phyloP scores from a whole-genome alignment of 2,329 filamentous ascomycete genomes.

The Fusarium algeriense region DNA sequence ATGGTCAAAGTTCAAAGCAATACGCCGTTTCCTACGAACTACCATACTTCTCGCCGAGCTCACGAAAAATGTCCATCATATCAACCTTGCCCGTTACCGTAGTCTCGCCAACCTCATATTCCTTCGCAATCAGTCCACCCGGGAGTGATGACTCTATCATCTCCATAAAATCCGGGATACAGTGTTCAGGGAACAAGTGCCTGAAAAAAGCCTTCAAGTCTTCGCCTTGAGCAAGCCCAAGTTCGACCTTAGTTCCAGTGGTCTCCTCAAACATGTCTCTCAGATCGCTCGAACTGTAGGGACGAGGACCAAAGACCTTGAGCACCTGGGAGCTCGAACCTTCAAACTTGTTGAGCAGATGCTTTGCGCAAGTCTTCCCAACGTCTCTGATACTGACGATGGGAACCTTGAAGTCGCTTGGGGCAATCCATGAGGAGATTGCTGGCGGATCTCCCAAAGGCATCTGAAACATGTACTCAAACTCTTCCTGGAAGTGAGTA shows the following conservation, averaged over 20 bases:
- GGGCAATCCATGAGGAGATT: constrained; percentile 45
- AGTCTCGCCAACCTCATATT: constrained; percentile 40
- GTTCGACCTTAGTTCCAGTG: constrained; percentile 38
- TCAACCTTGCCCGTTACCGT: constrained; percentile 43
- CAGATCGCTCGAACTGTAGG: constrained; percentile 48
- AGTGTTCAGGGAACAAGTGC: constrained; percentile 32
- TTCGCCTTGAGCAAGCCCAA: constrained; percentile 39
- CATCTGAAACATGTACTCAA: constrained; percentile 30
- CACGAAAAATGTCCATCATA: constrained; percentile 40
- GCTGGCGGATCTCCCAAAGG: constrained; percentile 34
- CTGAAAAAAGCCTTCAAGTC: constrained; percentile 41
- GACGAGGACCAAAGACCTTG: constrained; percentile 46
- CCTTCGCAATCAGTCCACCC: constrained; percentile 44
- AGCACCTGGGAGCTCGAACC: constrained; percentile 22
- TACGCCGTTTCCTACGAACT: not conserved
- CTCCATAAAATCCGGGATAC: constrained; percentile 45
- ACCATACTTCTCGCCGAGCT: not conserved
- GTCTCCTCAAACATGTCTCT: constrained; percentile 44
- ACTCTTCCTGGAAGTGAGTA: constrained; percentile 41
- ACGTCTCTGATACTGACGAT: constrained; percentile 51
- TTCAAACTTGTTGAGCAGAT: constrained; percentile 29
- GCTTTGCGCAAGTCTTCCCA: constrained; percentile 39
- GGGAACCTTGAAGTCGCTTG: constrained; percentile 45
- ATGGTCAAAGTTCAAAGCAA: not conserved
- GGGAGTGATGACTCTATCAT: constrained; percentile 45